Evolutionary conservation across 2,329 filamentous ascomycete genomes (phyloP), one percentile per base, ranked within the genome.

Genomic region (Aspergillus oerlinghausenensis): DNA sequence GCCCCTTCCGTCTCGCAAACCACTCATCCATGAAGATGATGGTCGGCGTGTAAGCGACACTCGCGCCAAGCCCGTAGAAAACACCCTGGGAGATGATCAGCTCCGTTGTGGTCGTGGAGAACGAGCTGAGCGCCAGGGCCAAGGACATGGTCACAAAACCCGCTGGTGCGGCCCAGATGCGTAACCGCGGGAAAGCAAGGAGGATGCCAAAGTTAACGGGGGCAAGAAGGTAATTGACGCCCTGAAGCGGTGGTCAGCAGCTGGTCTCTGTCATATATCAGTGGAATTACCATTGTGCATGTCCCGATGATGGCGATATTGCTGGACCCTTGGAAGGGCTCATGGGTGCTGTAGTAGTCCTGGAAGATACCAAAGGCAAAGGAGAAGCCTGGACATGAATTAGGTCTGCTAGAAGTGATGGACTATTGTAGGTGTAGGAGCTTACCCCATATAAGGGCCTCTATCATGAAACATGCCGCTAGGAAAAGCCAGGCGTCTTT

Each of bases 351-450:
- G 68, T 90, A 90, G 70, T 88, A 87, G 52, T 86, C 80, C 63
- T 89, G 86, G 65, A 90, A 89, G 25, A 90, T 80, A 47, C 87
- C 88, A 67, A 86, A 90, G 0, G 85, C 80, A 55, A 86, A 85
- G 0, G 85, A 83, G 55, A 89, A 88, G 2, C 86, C 86, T 88
- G 43, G 10, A 25, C 11, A 29, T 11, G 3, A 45, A 47, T n/a
- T 26, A 26, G 17, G 21, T 2, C 10, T 51, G 32, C 26, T 19
- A 11, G 2, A 2, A 21, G 3, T 48, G 40, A 4, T 17, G 7
- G 28, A 25, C 19, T 35, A 3, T 40, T 29, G 26, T 26, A n/a
- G 21, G 28, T 11, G 28, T 11, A 8, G 21, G 3, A 63, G 69
- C 32, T 49, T 68, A 79, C 80, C 81, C 80, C 81, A 84, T 49